phyloP scores from a whole-genome alignment of 2,329 filamentous ascomycete species.

The Fusarium lyarnte region DNA sequence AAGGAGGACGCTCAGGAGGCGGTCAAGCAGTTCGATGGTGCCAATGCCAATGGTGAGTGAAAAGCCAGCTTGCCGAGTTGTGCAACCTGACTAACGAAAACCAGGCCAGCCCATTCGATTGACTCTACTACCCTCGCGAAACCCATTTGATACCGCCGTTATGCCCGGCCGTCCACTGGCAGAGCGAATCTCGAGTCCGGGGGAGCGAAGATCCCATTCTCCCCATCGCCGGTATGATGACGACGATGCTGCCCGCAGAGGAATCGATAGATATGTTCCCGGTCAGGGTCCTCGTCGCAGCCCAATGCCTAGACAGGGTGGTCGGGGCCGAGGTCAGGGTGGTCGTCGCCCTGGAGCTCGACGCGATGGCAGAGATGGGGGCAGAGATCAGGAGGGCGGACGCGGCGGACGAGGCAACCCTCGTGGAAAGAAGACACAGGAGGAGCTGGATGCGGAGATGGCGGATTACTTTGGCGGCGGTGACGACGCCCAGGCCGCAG shows the following conservation, averaged over 20 bases:
- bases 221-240: slow-evolving; percentile 58
- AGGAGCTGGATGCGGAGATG: slow-evolving; percentile 97
- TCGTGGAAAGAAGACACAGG: slow-evolving; percentile 83
- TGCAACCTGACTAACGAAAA: slow-evolving; percentile 7
- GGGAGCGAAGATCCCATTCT: slow-evolving; percentile 69
- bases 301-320: slow-evolving; percentile 63
- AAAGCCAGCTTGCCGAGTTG: not conserved
- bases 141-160: slow-evolving; percentile 66
- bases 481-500: slow-evolving; percentile 49
- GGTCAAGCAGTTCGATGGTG: slow-evolving; percentile 83
- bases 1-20: slow-evolving; percentile 77
- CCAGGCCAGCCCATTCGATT: slow-evolving; percentile 82
- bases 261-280: slow-evolving; percentile 84
- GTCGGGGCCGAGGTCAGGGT: slow-evolving; percentile 46
- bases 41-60: slow-evolving; percentile 79
- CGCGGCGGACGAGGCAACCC: slow-evolving; percentile 56
- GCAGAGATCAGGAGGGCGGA: slow-evolving; percentile 47
- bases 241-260: slow-evolving; percentile 69
- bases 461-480: slow-evolving; percentile 83
- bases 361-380: slow-evolving; percentile 50
- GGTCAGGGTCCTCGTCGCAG: slow-evolving; percentile 64
- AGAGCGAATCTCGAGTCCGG: slow-evolving; percentile 67
- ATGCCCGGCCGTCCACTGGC: slow-evolving; percentile 67
- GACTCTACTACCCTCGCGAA: slow-evolving; percentile 68
- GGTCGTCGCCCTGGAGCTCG: slow-evolving; percentile 62